A percentile compares a stretch with the other conserved stretches of the same genome.
Evolutionary conservation across 352 stramenopile genomes (phyloP).

Genomic region (Globisporangium ultimum): DNA sequence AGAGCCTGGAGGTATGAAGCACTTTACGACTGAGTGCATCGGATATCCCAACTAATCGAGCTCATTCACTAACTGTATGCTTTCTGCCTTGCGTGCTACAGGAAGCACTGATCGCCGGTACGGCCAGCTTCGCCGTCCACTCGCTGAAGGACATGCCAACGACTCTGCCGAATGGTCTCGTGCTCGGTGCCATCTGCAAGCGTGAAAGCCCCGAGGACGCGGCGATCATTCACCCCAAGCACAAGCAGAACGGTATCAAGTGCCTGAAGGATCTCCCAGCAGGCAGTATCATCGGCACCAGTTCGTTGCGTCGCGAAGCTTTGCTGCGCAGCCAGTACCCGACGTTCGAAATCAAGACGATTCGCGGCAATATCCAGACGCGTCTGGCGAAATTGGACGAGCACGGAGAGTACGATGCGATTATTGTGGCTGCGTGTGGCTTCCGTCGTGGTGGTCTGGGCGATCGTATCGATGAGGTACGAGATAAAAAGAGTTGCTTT

Average conservation of each 20-base stretch:
- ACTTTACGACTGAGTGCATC: background rate
- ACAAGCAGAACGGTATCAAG: constrained; percentile 62
- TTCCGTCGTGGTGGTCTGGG: constrained; percentile 73
- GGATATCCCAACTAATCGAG: no score
- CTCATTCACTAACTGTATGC: background rate
- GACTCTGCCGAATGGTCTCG: constrained; percentile 66
- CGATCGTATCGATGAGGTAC: constrained; percentile 61
- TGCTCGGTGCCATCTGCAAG: constrained; percentile 79
- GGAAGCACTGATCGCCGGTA: constrained; percentile 61
- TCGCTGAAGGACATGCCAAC: constrained; percentile 91
- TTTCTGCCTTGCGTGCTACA: constrained; percentile 5
- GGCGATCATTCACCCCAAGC: constrained; percentile 79
- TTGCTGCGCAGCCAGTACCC: constrained; percentile 64
- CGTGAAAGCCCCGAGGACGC: constrained; percentile 82
- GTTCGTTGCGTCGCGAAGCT: constrained; percentile 78
- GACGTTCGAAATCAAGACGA: constrained; percentile 76
- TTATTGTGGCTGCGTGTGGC: constrained; percentile 83
- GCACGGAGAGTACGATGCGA: constrained; percentile 81
- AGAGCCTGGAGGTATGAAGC: constrained; percentile 71
- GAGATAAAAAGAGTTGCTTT: no score
- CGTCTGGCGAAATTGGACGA: constrained; percentile 82
- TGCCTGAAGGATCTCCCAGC: constrained; percentile 56
- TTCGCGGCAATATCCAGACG: constrained; percentile 89
- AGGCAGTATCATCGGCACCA: constrained; percentile 78
- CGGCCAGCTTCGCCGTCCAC: constrained; percentile 82